phyloP scores from a whole-genome alignment of 768 basidiomycete genomes.

The Xerocomellus amylosporus region DNA sequence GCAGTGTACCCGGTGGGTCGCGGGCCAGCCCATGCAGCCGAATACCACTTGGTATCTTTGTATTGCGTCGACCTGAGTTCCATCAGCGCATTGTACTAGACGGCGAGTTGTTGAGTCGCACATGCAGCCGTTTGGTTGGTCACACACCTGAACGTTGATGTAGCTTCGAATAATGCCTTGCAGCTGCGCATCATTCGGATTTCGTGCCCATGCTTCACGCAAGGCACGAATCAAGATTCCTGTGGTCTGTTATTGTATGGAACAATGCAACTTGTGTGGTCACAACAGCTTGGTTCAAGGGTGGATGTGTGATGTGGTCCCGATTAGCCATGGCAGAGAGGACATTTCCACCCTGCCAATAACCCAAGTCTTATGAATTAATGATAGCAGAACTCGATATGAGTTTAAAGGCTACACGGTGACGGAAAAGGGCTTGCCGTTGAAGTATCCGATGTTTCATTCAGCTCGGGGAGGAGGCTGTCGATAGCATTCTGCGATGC shows the following conservation, averaged over 20 bases:
- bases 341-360: slow-evolving; percentile 53
- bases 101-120: background rate
- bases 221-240: slow-evolving; percentile 48
- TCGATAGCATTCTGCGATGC: slow-evolving; percentile 44
- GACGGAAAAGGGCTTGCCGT: slow-evolving; percentile 30
- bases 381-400: background rate
- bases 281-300: slow-evolving; percentile 2
- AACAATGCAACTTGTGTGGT: background rate
- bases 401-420: background rate
- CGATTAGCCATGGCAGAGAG: slow-evolving; percentile 48
- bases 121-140: no score
- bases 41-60: slow-evolving; percentile 5
- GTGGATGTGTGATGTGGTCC: background rate
- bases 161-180: slow-evolving; percentile 46
- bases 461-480: slow-evolving; percentile 38
- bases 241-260: slow-evolving; percentile 6
- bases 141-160: slow-evolving; percentile 47
- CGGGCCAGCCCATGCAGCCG: slow-evolving; percentile 9
- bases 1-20: background rate
- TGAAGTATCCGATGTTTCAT: slow-evolving; percentile 42
- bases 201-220: slow-evolving; percentile 43
- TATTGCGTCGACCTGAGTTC: slow-evolving; percentile 7
- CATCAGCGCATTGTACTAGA: slow-evolving; percentile 8
- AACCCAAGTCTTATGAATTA: slow-evolving; percentile 47
- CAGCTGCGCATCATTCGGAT: slow-evolving; percentile 36